phyloP scores from a whole-genome alignment of 2,329 filamentous ascomycete genomes.

The Sporothrix phasma region DNA sequence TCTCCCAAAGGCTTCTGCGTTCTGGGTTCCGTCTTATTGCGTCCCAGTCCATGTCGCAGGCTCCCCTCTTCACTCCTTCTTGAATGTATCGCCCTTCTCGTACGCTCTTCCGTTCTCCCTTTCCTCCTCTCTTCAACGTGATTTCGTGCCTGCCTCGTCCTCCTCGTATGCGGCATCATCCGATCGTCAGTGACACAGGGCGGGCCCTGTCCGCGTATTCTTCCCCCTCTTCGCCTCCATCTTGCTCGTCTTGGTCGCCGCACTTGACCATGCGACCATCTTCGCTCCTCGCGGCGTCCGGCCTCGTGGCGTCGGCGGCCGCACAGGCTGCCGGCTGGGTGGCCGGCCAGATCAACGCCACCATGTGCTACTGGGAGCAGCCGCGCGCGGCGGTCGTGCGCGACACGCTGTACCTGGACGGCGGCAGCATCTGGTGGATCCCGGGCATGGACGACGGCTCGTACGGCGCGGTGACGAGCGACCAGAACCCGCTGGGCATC shows the following conservation, averaged over 20 bases:
- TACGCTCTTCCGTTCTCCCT: background rate
- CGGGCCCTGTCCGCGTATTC: slow-evolving; percentile 7
- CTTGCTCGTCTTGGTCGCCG: background rate
- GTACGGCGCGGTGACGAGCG: slow-evolving; percentile 18
- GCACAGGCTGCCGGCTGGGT: slow-evolving; percentile 42
- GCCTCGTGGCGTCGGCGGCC: slow-evolving; percentile 24
- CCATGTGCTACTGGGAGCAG: slow-evolving; percentile 49
- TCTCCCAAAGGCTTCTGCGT: too few species aligned
- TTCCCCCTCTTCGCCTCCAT: background rate
- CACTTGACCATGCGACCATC: background rate
- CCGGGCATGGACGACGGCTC: slow-evolving; percentile 38
- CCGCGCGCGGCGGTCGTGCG: slow-evolving; percentile 47
- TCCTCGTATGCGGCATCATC: background rate
- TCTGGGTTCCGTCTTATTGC: too few species aligned
- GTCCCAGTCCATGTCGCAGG: too few species aligned
- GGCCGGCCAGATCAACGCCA: slow-evolving; percentile 43
- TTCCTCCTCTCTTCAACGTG: background rate
- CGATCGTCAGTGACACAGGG: background rate
- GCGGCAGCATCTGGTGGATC: slow-evolving; percentile 46
- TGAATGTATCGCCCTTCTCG: background rate
- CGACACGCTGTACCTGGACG: slow-evolving; percentile 57
- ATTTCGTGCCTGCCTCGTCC: background rate
- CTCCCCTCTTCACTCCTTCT: background rate
- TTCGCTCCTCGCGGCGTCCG: slow-evolving; percentile 15
- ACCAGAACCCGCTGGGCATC: slow-evolving; percentile 42